These are phyloP conservation scores for Pistacia vera DNA, from an alignment of 345 rosid species.

Conservation along the genomic window DNA sequence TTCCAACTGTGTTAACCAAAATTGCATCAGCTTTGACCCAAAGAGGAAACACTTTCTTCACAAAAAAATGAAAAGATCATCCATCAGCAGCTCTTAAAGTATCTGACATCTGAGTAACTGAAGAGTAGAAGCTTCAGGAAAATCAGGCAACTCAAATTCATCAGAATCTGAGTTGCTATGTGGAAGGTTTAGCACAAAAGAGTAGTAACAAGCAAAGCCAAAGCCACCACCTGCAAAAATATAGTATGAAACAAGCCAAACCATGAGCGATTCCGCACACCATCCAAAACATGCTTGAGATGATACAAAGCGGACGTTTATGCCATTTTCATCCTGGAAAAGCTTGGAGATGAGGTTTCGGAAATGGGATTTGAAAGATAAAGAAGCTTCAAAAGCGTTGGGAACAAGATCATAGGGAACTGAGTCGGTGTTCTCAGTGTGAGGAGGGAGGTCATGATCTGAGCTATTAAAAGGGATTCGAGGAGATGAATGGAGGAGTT, in stretches of 20 bases:
- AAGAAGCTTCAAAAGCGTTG: constrained; percentile 41
- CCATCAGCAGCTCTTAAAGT: constrained; percentile 21
- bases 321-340: too few relatives aligned
- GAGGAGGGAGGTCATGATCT: constrained; percentile 48
- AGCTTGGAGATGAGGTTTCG: constrained; percentile 25
- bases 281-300: not conserved
- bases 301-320: too few relatives aligned
- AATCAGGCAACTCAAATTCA: constrained; percentile 29
- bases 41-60: not conserved
- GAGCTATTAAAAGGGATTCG: constrained; percentile 41
- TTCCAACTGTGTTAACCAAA: constrained; percentile 33
- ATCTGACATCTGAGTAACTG: constrained; percentile 26
- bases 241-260: constrained; percentile 34
- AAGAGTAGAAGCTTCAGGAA: constrained; percentile 23
- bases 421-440: constrained; percentile 44
- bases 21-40: constrained; percentile 26
- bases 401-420: constrained; percentile 36
- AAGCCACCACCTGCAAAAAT: constrained; percentile 27
- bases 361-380: constrained; percentile 37
- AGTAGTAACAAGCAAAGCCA: constrained; percentile 31
- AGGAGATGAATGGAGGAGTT: constrained; percentile 39
- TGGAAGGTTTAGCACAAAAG: constrained; percentile 28
- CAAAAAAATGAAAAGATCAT: constrained; percentile 27
- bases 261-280: constrained; percentile 26
- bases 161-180: constrained; percentile 6